These are phyloP conservation scores for Aspergillus pseudonomiae DNA, from an alignment of 2,329 filamentous ascomycete genomes.

Conservation along the genomic window DNA sequence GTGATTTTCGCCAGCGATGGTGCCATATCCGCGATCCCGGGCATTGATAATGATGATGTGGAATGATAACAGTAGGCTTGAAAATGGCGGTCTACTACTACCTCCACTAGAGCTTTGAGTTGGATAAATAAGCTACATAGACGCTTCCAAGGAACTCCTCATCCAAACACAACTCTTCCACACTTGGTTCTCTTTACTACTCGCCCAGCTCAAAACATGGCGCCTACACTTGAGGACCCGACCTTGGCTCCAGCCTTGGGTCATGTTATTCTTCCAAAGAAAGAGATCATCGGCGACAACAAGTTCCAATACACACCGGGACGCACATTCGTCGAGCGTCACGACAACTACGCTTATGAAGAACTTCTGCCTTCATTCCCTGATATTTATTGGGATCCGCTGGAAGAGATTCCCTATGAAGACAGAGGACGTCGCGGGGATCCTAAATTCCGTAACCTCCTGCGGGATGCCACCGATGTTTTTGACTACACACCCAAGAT, in stretches of 20 bases:
- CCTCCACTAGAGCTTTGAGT: neutral
- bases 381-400: slow-evolving; percentile 54
- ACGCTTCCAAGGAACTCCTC: neutral
- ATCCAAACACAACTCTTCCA: neutral
- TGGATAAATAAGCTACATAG: slow-evolving; percentile 8
- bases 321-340: slow-evolving; percentile 47
- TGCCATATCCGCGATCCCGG: slow-evolving; percentile 30
- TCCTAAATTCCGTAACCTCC: slow-evolving; percentile 56
- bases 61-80: slow-evolving; percentile 7
- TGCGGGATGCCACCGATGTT: slow-evolving; percentile 55
- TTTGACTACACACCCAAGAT: slow-evolving; percentile 62
- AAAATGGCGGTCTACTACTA: slow-evolving; percentile 4
- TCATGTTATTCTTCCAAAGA: slow-evolving; percentile 23
- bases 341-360: slow-evolving; percentile 56
- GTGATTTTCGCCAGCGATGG: slow-evolving; percentile 34
- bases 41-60: slow-evolving; percentile 13
- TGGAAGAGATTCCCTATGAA: slow-evolving; percentile 53
- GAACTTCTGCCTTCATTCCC: slow-evolving; percentile 58
- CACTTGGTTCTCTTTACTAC: neutral
- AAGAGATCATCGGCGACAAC: slow-evolving; percentile 25
- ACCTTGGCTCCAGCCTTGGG: slow-evolving; percentile 16
- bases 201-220: slow-evolving; percentile 26
- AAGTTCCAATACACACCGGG: slow-evolving; percentile 53
- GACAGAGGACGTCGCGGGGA: slow-evolving; percentile 61
- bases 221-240: slow-evolving; percentile 35